Conservation (phyloP, 441 rosid species). For the Adansonia rubrostipa region DNA sequence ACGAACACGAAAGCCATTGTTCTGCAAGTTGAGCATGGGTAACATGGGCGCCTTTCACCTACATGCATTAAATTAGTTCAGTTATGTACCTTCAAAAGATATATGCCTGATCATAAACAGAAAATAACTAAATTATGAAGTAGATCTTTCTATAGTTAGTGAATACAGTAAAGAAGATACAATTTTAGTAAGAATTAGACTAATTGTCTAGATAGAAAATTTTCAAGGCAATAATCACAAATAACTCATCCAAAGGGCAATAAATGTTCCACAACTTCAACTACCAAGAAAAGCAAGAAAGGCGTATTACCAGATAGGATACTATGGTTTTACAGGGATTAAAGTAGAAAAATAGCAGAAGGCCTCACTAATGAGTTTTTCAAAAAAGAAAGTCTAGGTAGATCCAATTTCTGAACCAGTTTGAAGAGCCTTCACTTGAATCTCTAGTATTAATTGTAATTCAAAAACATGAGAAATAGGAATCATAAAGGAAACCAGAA, state of each 20-base stretch:
- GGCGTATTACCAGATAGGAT: neutral
- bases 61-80: constrained; percentile 27
- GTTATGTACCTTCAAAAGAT: constrained; percentile 11
- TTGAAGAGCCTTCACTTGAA: constrained; percentile 15
- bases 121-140: constrained; percentile 17
- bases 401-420: constrained; percentile 7
- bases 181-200: neutral
- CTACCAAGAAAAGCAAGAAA: neutral
- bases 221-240: neutral
- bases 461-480: neutral
- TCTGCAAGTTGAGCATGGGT: constrained; percentile 68
- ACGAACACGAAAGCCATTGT: constrained; percentile 66
- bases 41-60: constrained; percentile 67
- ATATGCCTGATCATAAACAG: neutral
- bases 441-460: constrained; percentile 3
- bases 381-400: constrained; percentile 3
- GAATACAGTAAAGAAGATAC: constrained; percentile 19
- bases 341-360: constrained; percentile 6
- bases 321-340: neutral
- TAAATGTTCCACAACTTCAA: constrained; percentile 7
- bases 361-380: constrained; percentile 11
- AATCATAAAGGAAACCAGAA: constrained; percentile 13
- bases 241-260: neutral
- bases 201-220: neutral
- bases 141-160: neutral